Evolutionary conservation across 768 basidiomycete species (phyloP).

Genomic region (Russula olivacea): DNA sequence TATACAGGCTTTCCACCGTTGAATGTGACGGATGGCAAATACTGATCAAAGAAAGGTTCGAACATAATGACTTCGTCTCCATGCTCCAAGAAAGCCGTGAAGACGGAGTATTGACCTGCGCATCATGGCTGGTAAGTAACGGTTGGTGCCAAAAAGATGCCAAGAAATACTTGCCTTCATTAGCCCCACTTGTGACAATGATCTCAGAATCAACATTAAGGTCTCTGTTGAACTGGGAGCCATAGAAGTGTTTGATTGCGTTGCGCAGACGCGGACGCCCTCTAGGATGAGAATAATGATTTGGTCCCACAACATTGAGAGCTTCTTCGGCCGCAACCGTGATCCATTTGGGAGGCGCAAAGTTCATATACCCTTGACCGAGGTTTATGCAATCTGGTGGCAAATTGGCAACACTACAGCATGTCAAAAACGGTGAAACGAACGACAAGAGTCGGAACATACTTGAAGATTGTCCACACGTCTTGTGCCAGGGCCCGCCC

Average conservation of each 20-base stretch:
- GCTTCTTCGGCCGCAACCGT: constrained; percentile 67
- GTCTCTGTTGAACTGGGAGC: constrained; percentile 55
- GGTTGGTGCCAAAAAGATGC: background rate
- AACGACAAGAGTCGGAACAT: constrained; percentile 13
- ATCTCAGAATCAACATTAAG: constrained; percentile 86
- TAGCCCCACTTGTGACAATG: constrained; percentile 92
- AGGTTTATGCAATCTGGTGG: constrained; percentile 93
- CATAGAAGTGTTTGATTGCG: constrained; percentile 80
- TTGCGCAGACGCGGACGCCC: constrained; percentile 83
- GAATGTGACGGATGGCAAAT: constrained; percentile 87
- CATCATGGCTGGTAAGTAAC: constrained; percentile 8
- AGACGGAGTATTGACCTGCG: constrained; percentile 88
- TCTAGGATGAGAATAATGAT: constrained; percentile 90
- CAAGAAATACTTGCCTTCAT: constrained; percentile 61
- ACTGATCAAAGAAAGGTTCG: constrained; percentile 98
- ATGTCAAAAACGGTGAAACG: constrained; percentile 14
- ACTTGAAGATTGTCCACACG: constrained; percentile 94
- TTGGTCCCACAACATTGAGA: constrained; percentile 52
- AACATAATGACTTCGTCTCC: constrained; percentile 99
- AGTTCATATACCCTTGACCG: constrained; percentile 90
- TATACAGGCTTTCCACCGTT: constrained; percentile 91
- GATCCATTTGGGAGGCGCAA: constrained; percentile 77
- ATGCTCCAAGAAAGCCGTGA: constrained; percentile 83
- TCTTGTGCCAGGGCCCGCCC: constrained; percentile 76
- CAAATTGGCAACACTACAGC: constrained; percentile 70